These are phyloP conservation scores for Kickxella alabastrina DNA, from an alignment of 192 early-diverging fungal species.

Conservation along the genomic window DNA sequence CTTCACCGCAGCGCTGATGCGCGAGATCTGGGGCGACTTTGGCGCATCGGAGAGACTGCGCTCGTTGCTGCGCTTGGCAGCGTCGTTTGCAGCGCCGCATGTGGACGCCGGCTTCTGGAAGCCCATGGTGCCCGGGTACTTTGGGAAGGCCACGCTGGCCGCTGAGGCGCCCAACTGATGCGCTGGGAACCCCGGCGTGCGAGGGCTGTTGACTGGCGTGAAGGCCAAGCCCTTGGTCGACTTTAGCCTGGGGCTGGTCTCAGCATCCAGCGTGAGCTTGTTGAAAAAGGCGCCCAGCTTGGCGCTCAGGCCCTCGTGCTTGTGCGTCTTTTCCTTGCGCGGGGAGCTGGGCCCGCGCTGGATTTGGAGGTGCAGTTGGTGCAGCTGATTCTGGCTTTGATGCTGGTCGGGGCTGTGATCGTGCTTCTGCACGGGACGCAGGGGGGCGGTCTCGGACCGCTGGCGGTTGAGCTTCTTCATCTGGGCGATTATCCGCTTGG, in stretches of 20 bases:
- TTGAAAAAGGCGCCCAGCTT: slow-evolving; percentile 48
- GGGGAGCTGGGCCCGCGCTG: slow-evolving; percentile 25
- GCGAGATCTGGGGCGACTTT: slow-evolving; percentile 10
- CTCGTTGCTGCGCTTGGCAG: slow-evolving; percentile 22
- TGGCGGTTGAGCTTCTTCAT: slow-evolving; percentile 40
- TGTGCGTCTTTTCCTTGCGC: slow-evolving; percentile 30
- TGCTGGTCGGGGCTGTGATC: slow-evolving; percentile 6
- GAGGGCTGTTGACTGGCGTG: slow-evolving; percentile 17
- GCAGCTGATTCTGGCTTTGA: slow-evolving; percentile 8
- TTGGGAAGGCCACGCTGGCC: slow-evolving; percentile 10
- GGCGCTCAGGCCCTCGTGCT: slow-evolving; percentile 42
- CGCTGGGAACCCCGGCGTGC: neutral
- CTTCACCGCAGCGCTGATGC: neutral
- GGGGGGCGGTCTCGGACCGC: slow-evolving; percentile 47
- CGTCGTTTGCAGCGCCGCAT: neutral
- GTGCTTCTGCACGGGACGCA: slow-evolving; percentile 19
- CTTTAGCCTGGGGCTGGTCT: slow-evolving; percentile 27
- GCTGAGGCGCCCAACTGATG: neutral
- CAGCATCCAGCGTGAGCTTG: slow-evolving; percentile 45
- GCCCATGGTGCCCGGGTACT: slow-evolving; percentile 14
- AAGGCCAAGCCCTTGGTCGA: slow-evolving; percentile 9
- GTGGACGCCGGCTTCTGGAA: slow-evolving; percentile 6
- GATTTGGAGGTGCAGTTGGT: slow-evolving; percentile 8
- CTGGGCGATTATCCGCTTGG: slow-evolving; percentile 8
- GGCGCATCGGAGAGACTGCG: slow-evolving; percentile 45